Conservation (phyloP, 495 filamentous ascomycete species). For the Penicillium canescens region DNA sequence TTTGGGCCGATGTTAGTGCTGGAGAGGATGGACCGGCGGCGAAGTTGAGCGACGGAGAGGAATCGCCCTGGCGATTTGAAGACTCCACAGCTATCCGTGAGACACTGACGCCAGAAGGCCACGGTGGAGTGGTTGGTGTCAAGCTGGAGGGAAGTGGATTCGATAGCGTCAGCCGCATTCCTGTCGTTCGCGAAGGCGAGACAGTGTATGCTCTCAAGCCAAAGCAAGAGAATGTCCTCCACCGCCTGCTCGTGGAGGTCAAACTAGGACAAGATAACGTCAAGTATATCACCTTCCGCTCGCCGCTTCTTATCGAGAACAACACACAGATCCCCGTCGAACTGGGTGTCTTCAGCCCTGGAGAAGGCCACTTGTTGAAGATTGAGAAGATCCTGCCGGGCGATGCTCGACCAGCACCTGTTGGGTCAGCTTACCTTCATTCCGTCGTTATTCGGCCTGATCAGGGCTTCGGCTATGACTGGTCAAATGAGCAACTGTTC, state of each 20-base stretch:
- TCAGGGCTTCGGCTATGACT: conserved; percentile 93
- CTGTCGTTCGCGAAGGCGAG: conserved; percentile 92
- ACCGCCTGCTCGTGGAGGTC: conserved; percentile 89
- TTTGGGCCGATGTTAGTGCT: conserved; percentile 73
- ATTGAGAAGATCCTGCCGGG: conserved; percentile 97
- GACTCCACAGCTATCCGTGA: conserved; percentile 93
- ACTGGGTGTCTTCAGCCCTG: conserved; percentile 85
- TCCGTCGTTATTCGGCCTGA: conserved; percentile 90
- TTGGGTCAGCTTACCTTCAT: conserved; percentile 89
- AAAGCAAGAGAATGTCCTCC: conserved; percentile 78
- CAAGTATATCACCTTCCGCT: conserved; percentile 96
- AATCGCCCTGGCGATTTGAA: conserved; percentile 93
- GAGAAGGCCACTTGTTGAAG: conserved; percentile 88
- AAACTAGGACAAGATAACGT: conserved; percentile 88
- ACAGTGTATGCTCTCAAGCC: conserved; percentile 81
- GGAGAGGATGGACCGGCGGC: conserved; percentile 65
- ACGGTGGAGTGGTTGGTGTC: conserved; percentile 73
- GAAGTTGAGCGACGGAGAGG: conserved; percentile 86
- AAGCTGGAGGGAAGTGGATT: conserved; percentile 92
- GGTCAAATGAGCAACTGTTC: conserved; percentile 84
- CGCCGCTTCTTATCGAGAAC: conserved; percentile 95
- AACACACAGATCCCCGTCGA: conserved; percentile 96
- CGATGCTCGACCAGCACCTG: conserved; percentile 85
- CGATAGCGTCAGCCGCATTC: conserved; percentile 82
- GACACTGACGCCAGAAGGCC: conserved; percentile 79